Conservation (phyloP, 2,329 filamentous ascomycete genomes). For the Alternaria rosae region DNA sequence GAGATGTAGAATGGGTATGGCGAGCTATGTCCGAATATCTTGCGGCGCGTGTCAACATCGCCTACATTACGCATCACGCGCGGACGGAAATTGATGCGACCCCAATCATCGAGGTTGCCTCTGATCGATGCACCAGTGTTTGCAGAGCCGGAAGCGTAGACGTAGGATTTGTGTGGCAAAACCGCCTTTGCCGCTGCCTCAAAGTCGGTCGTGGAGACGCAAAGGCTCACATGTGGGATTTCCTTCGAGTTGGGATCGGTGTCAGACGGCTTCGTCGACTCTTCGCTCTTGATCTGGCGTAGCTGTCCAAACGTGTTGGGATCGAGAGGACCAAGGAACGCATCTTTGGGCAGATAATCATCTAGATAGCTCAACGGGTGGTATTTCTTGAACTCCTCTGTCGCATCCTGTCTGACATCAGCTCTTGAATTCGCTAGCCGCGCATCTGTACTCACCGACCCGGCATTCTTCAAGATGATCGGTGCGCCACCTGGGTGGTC, state of each 20-base stretch:
- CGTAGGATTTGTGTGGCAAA: slow-evolving; percentile 43
- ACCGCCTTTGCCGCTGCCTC: slow-evolving; percentile 42
- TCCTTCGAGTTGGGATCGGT: slow-evolving; percentile 27
- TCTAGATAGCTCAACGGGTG: slow-evolving; percentile 43
- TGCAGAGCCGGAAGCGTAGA: slow-evolving; percentile 46
- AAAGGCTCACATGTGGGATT: slow-evolving; percentile 41
- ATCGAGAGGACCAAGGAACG: slow-evolving; percentile 38
- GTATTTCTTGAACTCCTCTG: slow-evolving; percentile 46
- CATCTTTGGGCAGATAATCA: slow-evolving; percentile 38
- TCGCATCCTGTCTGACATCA: slow-evolving; percentile 39
- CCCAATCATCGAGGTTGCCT: slow-evolving; percentile 45
- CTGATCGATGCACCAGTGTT: slow-evolving; percentile 43
- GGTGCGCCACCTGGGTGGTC: slow-evolving; percentile 68
- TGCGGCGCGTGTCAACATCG: slow-evolving; percentile 37
- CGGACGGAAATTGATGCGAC: slow-evolving; percentile 46
- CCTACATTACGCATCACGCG: slow-evolving; percentile 48
- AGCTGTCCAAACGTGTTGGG: slow-evolving; percentile 43
- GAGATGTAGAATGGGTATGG: slow-evolving; percentile 51
- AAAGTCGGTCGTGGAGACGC: slow-evolving; percentile 44
- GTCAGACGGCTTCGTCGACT: slow-evolving; percentile 24
- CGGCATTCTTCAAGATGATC: slow-evolving; percentile 50
- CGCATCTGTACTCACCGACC: slow-evolving; percentile 46
- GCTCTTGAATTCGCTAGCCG: not conserved
- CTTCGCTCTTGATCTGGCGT: slow-evolving; percentile 30
- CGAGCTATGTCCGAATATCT: slow-evolving; percentile 46